Evolutionary conservation across 768 basidiomycete genomes (phyloP), one percentile per base, ranked within the genome.

Genomic region (Trametes cingulata): DNA sequence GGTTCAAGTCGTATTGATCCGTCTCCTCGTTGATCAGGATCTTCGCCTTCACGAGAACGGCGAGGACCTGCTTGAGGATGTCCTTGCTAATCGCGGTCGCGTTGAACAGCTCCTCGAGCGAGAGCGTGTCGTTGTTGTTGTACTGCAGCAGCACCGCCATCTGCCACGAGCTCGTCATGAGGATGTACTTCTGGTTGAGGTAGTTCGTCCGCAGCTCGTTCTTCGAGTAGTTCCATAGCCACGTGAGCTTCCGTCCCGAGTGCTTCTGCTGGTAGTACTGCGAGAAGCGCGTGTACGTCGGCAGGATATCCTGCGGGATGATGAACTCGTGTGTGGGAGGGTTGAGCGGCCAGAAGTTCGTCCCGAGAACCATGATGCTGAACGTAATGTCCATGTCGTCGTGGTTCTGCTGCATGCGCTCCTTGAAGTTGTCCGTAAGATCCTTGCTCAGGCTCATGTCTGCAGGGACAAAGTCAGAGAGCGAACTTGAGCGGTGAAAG

Each of bases 211-310:
- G 85, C 6, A 99, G 82, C 72, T 99, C 97, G 76, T 95, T 95
- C 79, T 96, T 96, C 56, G 88, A 94, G 73, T 95, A 93, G 69
- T 98, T 96, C 97, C 97, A 99, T 10, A 98, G 77, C 96, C 96
- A 99, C 0, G 93, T 95, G 42, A 99, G 82, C 71, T 96, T 96
- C 61, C 96, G 89, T 14, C 95, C 96, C 2, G 89, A 91, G 73
- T 96, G 93, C 73, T 95, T 94, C 70, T 86, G 86, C 70, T 92
- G 90, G 73, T 98, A 98, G 78, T 94, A 98, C 61, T 87, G 85
- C 63, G 87, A 85, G 81, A 98, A 99, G 43, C 93, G 85, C 59
- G 95, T 90, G 71, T 95, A 94, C 8, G 90, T 93, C 20, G 90
- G 82, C 19, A 87, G 77, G 60, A 99, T 87, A 73, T 98, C 95